Conservation (phyloP, 345 rosid genomes). For the Eucalyptus pumila region DNA sequence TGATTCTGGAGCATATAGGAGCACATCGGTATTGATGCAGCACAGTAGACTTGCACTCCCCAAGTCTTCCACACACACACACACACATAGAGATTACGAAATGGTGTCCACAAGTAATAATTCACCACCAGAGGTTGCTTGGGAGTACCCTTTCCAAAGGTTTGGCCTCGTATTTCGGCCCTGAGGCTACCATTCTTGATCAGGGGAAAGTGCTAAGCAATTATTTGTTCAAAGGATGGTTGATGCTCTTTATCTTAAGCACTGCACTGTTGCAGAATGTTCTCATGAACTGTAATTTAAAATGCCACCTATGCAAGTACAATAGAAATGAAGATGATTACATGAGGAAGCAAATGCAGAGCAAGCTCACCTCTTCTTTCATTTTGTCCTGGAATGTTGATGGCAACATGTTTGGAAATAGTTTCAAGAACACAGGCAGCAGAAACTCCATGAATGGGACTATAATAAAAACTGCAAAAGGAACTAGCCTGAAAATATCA, state of each 20-base stretch:
- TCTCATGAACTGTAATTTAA: background rate
- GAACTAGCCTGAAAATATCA: constrained; percentile 80
- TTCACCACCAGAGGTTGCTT: background rate
- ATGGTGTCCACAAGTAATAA: background rate
- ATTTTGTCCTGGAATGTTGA: constrained; percentile 98
- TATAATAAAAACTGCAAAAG: constrained; percentile 74
- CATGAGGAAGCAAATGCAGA: background rate
- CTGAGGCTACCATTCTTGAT: background rate
- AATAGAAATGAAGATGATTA: background rate
- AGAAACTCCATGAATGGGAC: constrained; percentile 98
- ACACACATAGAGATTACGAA: background rate
- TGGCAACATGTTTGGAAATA: constrained; percentile 95
- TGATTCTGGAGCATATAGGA: background rate
- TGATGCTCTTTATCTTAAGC: background rate
- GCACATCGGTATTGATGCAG: background rate
- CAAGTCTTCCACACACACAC: background rate
- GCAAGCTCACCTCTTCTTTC: constrained; percentile 78
- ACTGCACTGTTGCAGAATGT: background rate
- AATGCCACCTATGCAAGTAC: background rate
- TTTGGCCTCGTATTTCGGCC: background rate
- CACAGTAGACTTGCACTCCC: background rate
- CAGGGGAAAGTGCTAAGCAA: background rate
- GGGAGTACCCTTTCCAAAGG: background rate
- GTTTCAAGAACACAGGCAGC: constrained; percentile 77
- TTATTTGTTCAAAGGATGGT: background rate